Percentiles rank a stretch among this genome's conserved stretches.
phyloP scores from a whole-genome alignment of 169 alveolate genomes.

The Eimeria maxima region DNA sequence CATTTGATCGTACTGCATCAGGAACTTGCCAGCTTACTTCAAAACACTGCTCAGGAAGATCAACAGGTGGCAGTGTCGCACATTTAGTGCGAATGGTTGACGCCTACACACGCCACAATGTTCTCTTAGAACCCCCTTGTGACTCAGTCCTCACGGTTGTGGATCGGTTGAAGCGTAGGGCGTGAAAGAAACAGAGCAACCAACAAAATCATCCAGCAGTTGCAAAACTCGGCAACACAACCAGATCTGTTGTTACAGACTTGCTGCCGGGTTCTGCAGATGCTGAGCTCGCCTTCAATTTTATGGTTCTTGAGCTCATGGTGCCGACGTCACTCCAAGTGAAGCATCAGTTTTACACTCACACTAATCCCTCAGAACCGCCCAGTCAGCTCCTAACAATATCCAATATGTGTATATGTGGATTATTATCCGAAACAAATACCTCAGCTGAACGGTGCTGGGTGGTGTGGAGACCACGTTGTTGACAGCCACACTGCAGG shows the following conservation, averaged over 20 bases:
- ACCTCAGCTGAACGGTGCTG: background rate
- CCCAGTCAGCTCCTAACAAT: background rate
- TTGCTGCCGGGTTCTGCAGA: background rate
- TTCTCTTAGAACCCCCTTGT: slow-evolving; percentile 54
- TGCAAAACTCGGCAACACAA: background rate
- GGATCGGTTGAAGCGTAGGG: background rate
- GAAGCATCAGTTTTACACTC: background rate
- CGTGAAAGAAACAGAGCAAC: background rate
- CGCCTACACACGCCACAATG: background rate
- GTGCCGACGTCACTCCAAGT: background rate
- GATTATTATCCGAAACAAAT: background rate
- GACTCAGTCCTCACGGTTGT: slow-evolving; percentile 69
- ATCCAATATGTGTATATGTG: background rate
- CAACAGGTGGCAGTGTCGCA: background rate
- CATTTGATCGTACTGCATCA: background rate
- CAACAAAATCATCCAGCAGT: background rate
- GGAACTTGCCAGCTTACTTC: background rate
- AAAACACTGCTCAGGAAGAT: background rate
- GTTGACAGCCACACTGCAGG: background rate
- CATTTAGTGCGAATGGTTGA: slow-evolving; percentile 21
- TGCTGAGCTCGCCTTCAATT: background rate
- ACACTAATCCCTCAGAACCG: background rate
- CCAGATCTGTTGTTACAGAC: background rate
- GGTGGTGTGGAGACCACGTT: background rate
- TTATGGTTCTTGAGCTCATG: background rate